These are phyloP conservation scores for Leptodontidium sp. DNA, from an alignment of 2,329 filamentous ascomycete genomes.

Conservation along the genomic window DNA sequence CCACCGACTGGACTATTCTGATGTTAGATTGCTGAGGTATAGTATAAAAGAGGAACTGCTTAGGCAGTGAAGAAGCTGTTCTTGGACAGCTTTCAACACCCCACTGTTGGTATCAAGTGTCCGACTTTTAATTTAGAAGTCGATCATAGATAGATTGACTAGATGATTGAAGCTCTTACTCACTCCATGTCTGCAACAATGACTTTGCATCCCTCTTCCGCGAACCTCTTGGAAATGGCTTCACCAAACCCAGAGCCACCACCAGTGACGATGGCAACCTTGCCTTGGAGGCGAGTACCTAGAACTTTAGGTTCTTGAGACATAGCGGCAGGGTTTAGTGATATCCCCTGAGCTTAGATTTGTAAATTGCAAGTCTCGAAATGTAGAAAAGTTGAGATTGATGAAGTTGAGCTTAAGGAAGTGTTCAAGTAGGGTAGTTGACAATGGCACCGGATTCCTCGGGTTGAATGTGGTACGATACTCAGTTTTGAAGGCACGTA, in stretches of 20 bases:
- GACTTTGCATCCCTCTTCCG: slow-evolving; percentile 66
- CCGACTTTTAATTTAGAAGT: no score
- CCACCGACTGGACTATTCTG: slow-evolving; percentile 54
- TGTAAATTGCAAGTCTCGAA: background rate
- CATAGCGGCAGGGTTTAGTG: slow-evolving; percentile 46
- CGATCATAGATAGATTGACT: background rate
- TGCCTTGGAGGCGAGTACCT: slow-evolving; percentile 55
- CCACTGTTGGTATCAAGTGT: background rate
- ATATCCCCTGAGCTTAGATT: background rate
- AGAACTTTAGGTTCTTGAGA: slow-evolving; percentile 34
- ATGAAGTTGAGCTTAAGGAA: background rate
- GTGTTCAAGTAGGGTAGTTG: background rate
- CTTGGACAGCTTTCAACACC: no score
- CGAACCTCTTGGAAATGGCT: slow-evolving; percentile 66
- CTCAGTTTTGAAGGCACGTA: background rate
- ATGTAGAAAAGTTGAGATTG: background rate
- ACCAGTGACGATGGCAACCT: slow-evolving; percentile 66
- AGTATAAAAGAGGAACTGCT: background rate
- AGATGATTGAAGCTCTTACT: background rate
- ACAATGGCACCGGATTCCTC: background rate
- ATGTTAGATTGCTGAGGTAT: slow-evolving; percentile 8
- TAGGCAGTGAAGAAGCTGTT: background rate
- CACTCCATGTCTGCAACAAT: slow-evolving; percentile 67
- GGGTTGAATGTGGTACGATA: background rate
- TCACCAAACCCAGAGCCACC: slow-evolving; percentile 71